Evolutionary conservation across 2,329 filamentous ascomycete genomes (phyloP).

Genomic region (Cladophialophora carrionii): DNA sequence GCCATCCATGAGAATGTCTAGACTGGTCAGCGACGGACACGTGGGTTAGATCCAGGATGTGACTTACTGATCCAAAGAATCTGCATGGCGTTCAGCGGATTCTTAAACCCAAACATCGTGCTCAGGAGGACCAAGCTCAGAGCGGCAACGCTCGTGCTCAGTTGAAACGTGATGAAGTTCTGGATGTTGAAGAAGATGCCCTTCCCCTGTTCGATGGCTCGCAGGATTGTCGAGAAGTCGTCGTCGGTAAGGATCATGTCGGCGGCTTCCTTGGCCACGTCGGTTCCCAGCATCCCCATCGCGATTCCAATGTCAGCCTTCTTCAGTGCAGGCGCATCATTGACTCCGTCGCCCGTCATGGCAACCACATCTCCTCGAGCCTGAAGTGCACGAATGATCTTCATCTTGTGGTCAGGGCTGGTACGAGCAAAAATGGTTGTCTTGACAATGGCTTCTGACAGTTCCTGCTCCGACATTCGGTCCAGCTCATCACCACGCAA

Average conservation of each 20-base stretch:
- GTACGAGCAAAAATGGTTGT: conserved; percentile 96
- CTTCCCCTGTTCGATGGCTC: conserved; percentile 97
- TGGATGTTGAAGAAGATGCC: conserved; percentile 99
- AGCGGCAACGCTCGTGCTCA: conserved; percentile 94
- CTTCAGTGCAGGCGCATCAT: conserved; percentile 94
- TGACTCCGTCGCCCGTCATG: conserved; percentile 98
- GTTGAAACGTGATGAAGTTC: conserved; percentile 97
- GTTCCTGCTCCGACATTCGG: conserved; percentile 80
- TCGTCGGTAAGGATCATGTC: conserved; percentile 89
- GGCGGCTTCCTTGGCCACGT: conserved; percentile 92
- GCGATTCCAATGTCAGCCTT: conserved; percentile 97
- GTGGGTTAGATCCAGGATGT: neutral
- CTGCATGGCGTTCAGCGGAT: conserved; percentile 97
- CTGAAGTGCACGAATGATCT: conserved; percentile 90
- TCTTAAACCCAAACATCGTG: conserved; percentile 89
- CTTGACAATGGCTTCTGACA: conserved; percentile 80
- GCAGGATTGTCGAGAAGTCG: conserved; percentile 88
- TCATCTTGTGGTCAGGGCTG: conserved; percentile 96
- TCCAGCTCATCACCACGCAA: conserved; percentile 92
- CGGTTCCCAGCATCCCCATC: conserved; percentile 92
- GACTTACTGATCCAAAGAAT: conserved; percentile 97
- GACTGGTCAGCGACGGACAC: conserved; percentile 38
- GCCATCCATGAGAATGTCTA: conserved; percentile 99
- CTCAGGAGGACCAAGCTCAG: conserved; percentile 88
- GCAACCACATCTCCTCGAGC: conserved; percentile 93